Percentiles rank a stretch among this genome's conserved stretches.
phyloP scores from a whole-genome alignment of 805 yeast species.

The Scheffersomyces spartinae region DNA sequence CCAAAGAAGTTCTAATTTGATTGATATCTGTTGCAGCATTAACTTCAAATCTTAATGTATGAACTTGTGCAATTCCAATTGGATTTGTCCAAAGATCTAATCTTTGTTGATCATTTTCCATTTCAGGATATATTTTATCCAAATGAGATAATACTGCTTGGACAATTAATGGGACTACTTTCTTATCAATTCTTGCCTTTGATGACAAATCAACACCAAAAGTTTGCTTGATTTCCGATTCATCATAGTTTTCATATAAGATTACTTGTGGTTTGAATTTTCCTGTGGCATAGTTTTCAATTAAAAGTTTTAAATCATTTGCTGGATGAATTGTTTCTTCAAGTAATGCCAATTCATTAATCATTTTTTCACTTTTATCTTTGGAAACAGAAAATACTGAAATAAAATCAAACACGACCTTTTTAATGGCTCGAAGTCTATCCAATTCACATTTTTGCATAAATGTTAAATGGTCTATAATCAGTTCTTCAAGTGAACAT shows the following conservation, averaged over 20 bases:
- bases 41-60: constrained; percentile 45
- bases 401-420: constrained; percentile 61
- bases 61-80: constrained; percentile 49
- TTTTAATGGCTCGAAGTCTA: constrained; percentile 63
- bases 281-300: constrained; percentile 65
- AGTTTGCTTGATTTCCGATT: constrained; percentile 52
- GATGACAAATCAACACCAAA: constrained; percentile 73
- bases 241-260: constrained; percentile 71
- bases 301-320: constrained; percentile 52
- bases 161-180: constrained; percentile 58
- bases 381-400: constrained; percentile 54
- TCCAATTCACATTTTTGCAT: constrained; percentile 80
- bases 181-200: constrained; percentile 59
- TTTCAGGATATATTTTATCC: constrained; percentile 60
- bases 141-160: constrained; percentile 52
- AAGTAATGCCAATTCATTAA: constrained; percentile 48
- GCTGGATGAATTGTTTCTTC: constrained; percentile 67
- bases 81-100: constrained; percentile 58
- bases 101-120: constrained; percentile 58
- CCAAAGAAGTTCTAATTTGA: constrained; percentile 22
- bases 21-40: constrained; percentile 23
- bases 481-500: constrained; percentile 62
- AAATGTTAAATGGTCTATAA: constrained; percentile 60
- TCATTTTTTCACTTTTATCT: constrained; percentile 42
- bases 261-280: constrained; percentile 60